phyloP scores from a whole-genome alignment of 495 filamentous ascomycete species.

The Penicillium nucicola region DNA sequence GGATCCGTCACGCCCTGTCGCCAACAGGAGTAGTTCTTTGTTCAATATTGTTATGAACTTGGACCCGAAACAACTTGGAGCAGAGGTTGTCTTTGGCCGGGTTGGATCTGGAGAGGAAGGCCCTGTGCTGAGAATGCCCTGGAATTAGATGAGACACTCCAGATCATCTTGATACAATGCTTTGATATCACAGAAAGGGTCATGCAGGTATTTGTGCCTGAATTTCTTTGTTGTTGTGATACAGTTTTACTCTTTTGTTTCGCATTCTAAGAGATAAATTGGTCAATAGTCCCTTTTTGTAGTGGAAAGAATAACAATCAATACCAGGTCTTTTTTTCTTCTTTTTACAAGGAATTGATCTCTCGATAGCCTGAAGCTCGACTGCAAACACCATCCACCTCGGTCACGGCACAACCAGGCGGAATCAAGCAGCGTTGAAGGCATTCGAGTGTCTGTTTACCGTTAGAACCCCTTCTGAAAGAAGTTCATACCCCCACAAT shows the following conservation, averaged over 20 bases:
- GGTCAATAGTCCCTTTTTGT: too few relatives aligned
- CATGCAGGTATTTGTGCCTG: not conserved
- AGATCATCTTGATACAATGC: not conserved
- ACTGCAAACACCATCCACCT: too few relatives aligned
- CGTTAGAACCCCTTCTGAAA: too few relatives aligned
- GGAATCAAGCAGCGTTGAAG: too few relatives aligned
- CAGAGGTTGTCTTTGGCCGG: constrained; percentile 33
- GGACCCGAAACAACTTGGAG: constrained; percentile 17
- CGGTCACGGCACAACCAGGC: too few relatives aligned
- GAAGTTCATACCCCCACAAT: not conserved
- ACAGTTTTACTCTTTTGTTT: too few relatives aligned
- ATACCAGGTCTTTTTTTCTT: too few relatives aligned
- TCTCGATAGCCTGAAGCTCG: too few relatives aligned
- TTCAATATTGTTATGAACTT: constrained; percentile 43
- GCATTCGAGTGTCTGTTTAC: too few relatives aligned
- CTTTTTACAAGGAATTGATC: too few relatives aligned
- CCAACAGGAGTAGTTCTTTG: constrained; percentile 20
- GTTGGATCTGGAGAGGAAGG: constrained; percentile 29
- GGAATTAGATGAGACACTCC: not conserved
- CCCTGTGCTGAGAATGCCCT: constrained; percentile 29
- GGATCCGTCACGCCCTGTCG: constrained; percentile 17
- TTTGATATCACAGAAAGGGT: not conserved
- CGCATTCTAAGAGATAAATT: too few relatives aligned
- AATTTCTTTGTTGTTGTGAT: not conserved
- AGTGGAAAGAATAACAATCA: too few relatives aligned